These are phyloP conservation scores for Boechera divaricarpa DNA, from an alignment of 345 rosid species.

Conservation along the genomic window DNA sequence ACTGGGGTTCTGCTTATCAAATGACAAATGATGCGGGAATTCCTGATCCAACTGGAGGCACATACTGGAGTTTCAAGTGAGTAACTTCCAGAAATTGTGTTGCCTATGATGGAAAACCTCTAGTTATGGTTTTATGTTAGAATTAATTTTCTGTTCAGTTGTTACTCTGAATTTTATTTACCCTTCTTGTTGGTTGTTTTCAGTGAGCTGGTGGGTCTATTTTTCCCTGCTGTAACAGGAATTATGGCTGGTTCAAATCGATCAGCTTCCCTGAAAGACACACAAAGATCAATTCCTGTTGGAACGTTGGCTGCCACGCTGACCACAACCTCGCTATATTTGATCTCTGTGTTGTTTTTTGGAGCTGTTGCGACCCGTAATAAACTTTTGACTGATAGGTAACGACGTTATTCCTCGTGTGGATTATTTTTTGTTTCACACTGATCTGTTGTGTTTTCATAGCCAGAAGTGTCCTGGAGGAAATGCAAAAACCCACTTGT, in stretches of 20 bases:
- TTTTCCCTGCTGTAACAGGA: constrained; percentile 99
- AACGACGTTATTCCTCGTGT: constrained; percentile 29
- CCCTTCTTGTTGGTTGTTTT: constrained; percentile 26
- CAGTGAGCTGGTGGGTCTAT: constrained; percentile 97
- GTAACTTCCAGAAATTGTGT: constrained; percentile 35
- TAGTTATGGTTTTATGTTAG: constrained; percentile 14
- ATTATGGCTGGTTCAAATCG: constrained; percentile 99
- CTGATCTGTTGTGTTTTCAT: constrained; percentile 17
- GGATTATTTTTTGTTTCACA: constrained; percentile 4
- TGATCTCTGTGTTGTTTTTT: constrained; percentile 78
- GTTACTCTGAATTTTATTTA: constrained; percentile 28
- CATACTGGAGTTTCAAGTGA: constrained; percentile 93
- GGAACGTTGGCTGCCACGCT: constrained; percentile 98
- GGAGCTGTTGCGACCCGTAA: constrained; percentile 93
- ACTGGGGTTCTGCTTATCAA: constrained; percentile 92
- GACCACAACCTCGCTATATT: constrained; percentile 74
- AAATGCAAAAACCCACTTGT: constrained; percentile 20
- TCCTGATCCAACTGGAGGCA: constrained; percentile 80
- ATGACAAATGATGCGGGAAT: constrained; percentile 92
- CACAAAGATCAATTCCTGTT: constrained; percentile 92
- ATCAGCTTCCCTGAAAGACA: constrained; percentile 93
- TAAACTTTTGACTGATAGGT: constrained; percentile 95
- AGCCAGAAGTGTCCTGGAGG: constrained; percentile 34
- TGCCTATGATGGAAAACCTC: constrained; percentile 23
- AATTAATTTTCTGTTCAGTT: constrained; percentile 12